These are phyloP conservation scores for Exophiala calicioides DNA, from an alignment of 2,329 filamentous ascomycete species.

Conservation along the genomic window DNA sequence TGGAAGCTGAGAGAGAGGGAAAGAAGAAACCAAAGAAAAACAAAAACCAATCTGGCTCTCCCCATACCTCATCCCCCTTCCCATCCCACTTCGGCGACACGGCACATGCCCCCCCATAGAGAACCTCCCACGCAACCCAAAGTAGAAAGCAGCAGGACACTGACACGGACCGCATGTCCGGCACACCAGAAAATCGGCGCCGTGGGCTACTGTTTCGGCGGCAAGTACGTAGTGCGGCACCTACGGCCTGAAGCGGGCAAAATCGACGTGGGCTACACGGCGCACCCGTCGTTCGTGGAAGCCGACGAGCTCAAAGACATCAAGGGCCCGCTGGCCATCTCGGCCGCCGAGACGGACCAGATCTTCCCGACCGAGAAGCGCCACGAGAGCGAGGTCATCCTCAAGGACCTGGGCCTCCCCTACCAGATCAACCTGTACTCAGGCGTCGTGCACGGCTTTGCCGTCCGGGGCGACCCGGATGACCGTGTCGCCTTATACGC, in stretches of 20 bases:
- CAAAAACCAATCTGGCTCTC: not conserved
- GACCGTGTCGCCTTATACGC: conserved; percentile 64
- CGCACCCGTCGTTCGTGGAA: conserved; percentile 75
- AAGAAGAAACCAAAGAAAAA: not conserved
- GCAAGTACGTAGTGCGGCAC: conserved; percentile 68
- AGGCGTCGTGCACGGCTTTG: conserved; percentile 72
- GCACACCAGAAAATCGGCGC: conserved; percentile 35
- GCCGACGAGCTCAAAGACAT: conserved; percentile 67
- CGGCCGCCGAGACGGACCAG: conserved; percentile 62
- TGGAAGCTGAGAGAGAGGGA: not conserved
- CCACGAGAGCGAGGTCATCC: conserved; percentile 65
- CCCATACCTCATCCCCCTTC: too few relatives aligned
- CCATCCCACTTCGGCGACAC: too few relatives aligned
- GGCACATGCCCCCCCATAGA: too few relatives aligned
- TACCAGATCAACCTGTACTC: conserved; percentile 80
- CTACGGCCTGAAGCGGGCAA: conserved; percentile 58
- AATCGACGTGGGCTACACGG: conserved; percentile 70
- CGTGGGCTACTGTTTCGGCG: conserved; percentile 36
- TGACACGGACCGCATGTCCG: conserved; percentile 3
- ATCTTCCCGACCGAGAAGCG: conserved; percentile 67
- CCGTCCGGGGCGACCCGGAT: conserved; percentile 65
- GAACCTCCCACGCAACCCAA: too few relatives aligned
- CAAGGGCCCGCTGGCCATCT: conserved; percentile 67
- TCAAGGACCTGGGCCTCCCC: conserved; percentile 57
- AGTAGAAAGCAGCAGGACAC: too few relatives aligned